Percentiles rank a stretch among this genome's conserved stretches.
These are phyloP conservation scores for Corniculantispora saksenae DNA, from an alignment of 2,329 filamentous ascomycete genomes.

Conservation along the genomic window DNA sequence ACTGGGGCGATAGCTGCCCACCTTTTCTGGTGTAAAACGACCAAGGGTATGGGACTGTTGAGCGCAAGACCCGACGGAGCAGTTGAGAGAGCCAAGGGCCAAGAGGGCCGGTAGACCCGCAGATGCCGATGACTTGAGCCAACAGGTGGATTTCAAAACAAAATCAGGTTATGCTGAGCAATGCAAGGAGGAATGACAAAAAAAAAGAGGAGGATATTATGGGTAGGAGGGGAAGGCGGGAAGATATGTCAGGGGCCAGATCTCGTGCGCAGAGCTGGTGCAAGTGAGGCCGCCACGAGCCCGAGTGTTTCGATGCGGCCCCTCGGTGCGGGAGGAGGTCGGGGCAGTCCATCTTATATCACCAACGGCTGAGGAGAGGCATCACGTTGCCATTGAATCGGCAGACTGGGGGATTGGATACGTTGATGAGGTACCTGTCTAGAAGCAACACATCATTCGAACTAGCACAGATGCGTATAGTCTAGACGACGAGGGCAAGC, in stretches of 20 bases:
- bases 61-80: constrained; percentile 5
- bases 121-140: not conserved
- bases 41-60: not conserved
- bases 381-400: not conserved
- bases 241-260: constrained; percentile 5
- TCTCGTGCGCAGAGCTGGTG: constrained; percentile 5
- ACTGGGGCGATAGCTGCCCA: constrained; percentile 15
- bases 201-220: not conserved
- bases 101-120: constrained; percentile 12
- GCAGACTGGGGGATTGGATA: too few relatives aligned
- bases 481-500: constrained; percentile 4
- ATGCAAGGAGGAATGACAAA: not conserved
- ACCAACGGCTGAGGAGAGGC: not conserved
- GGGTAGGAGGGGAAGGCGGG: not conserved
- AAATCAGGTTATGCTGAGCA: constrained; percentile 1
- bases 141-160: not conserved
- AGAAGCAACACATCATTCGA: not conserved
- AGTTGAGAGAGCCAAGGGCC: not conserved
- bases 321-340: not conserved
- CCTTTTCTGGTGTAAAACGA: not conserved
- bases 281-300: not conserved
- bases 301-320: not conserved
- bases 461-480: constrained; percentile 8
- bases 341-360: constrained; percentile 13
- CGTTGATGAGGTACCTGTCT: too few relatives aligned